These are phyloP conservation scores for Aspergillus fischeri DNA, from an alignment of 2,329 filamentous ascomycete species.

Conservation along the genomic window DNA sequence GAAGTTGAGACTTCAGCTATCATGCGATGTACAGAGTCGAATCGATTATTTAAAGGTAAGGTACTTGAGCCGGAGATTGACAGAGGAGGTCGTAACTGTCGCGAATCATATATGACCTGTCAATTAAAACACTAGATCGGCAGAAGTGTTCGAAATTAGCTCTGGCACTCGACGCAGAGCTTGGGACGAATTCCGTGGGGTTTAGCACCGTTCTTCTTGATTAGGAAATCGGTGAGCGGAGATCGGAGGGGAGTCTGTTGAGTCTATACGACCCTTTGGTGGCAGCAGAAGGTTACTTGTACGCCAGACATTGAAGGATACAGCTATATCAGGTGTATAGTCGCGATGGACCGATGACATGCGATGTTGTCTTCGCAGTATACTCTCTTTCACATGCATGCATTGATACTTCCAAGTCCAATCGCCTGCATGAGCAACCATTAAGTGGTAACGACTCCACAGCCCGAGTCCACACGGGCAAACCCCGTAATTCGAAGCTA, in stretches of 20 bases:
- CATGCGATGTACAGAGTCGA: neutral
- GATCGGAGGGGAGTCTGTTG: neutral
- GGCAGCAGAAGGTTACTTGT: neutral
- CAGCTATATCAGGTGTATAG: neutral
- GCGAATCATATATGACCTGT: neutral
- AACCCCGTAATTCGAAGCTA: neutral
- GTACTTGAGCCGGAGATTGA: neutral
- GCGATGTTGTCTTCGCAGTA: neutral
- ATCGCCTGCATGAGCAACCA: neutral
- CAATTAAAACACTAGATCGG: neutral
- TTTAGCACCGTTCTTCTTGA: slow-evolving; percentile 19
- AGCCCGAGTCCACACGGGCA: neutral
- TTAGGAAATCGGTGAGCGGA: slow-evolving; percentile 33
- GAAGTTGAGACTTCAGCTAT: neutral
- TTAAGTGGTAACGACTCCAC: neutral
- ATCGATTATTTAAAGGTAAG: neutral
- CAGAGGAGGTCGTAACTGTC: neutral
- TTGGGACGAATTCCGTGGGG: slow-evolving; percentile 24
- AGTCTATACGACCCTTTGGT: neutral
- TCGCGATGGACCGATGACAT: neutral
- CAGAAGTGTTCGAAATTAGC: slow-evolving; percentile 1
- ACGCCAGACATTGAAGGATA: neutral
- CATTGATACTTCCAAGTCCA: neutral
- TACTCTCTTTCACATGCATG: neutral
- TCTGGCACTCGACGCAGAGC: slow-evolving; percentile 10